These are phyloP conservation scores for Pythium aquatile DNA, from an alignment of 352 stramenopile genomes.

Conservation along the genomic window DNA sequence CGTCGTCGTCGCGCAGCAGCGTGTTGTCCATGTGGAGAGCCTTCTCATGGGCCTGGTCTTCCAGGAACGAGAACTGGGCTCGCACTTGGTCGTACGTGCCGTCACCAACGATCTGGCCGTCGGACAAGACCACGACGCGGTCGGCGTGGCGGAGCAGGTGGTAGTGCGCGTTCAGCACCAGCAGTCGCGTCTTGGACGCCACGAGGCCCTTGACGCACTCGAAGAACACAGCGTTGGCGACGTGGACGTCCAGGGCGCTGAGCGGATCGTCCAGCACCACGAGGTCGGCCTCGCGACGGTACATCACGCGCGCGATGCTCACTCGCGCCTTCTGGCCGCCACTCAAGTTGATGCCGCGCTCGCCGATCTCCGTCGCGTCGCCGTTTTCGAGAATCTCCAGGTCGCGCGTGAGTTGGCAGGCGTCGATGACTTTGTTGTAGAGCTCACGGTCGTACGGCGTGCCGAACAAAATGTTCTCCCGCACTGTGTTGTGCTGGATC, in stretches of 20 bases:
- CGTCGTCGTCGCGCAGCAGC: no score
- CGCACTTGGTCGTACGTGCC: constrained; percentile 27
- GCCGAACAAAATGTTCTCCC: no score
- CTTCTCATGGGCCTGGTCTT: background rate
- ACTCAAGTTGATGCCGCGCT: constrained; percentile 80
- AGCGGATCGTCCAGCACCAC: constrained; percentile 65
- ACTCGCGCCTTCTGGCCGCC: constrained; percentile 81
- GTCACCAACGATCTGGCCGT: constrained; percentile 34
- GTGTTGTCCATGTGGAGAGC: no score
- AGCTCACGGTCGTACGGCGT: no score
- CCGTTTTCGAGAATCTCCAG: constrained; percentile 41
- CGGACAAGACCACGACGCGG: constrained; percentile 34
- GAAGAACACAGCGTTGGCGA: constrained; percentile 39
- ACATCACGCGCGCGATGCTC: constrained; percentile 53
- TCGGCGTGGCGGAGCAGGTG: constrained; percentile 37
- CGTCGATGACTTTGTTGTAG: no score
- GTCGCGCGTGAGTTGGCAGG: no score
- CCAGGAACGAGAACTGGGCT: constrained; percentile 30
- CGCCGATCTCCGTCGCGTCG: constrained; percentile 67
- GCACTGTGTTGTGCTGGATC: no score
- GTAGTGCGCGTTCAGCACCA: constrained; percentile 47
- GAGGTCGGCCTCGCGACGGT: constrained; percentile 47
- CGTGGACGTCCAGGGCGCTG: constrained; percentile 53
- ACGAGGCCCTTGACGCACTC: constrained; percentile 35
- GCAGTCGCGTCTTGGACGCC: constrained; percentile 30